Conservation (phyloP, 768 basidiomycete genomes). For the Galerina marginata region DNA sequence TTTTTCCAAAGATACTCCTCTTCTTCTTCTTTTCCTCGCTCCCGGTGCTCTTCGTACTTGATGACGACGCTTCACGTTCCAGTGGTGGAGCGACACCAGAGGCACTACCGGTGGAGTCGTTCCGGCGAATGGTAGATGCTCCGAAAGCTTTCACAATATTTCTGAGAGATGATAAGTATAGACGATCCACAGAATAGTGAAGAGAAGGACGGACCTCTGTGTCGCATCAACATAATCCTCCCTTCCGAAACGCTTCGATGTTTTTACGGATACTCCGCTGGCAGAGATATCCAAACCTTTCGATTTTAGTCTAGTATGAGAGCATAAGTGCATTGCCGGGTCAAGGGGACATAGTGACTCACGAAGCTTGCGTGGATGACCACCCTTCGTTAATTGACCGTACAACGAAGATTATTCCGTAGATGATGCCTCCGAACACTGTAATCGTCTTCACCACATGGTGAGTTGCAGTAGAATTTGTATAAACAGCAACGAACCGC, state of each 20-base stretch:
- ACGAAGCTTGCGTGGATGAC: constrained; percentile 61
- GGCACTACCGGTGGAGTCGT: constrained; percentile 13
- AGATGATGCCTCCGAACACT: constrained; percentile 51
- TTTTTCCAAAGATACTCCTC: constrained; percentile 20
- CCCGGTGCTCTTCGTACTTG: constrained; percentile 26
- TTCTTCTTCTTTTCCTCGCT: constrained; percentile 37
- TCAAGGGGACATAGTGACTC: constrained; percentile 26
- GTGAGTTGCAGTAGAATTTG: constrained; percentile 16
- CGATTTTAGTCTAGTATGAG: constrained; percentile 51
- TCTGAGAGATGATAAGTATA: constrained; percentile 32
- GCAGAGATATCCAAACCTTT: constrained; percentile 62
- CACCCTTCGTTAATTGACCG: constrained; percentile 47
- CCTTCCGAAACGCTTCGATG: constrained; percentile 59
- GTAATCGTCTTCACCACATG: constrained; percentile 48
- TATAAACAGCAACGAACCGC: constrained; percentile 32
- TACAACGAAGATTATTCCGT: constrained; percentile 44
- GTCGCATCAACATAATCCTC: constrained; percentile 76
- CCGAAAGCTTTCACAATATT: constrained; percentile 58
- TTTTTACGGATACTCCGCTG: constrained; percentile 71
- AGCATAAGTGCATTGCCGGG: neutral
- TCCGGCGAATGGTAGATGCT: constrained; percentile 49
- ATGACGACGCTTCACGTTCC: constrained; percentile 28
- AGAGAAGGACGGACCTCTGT: constrained; percentile 56
- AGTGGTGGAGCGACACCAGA: constrained; percentile 18
- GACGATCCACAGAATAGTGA: neutral